Base-by-base conservation (phyloP, 352 stramenopile species). In the Pythium monospermum region DNA sequence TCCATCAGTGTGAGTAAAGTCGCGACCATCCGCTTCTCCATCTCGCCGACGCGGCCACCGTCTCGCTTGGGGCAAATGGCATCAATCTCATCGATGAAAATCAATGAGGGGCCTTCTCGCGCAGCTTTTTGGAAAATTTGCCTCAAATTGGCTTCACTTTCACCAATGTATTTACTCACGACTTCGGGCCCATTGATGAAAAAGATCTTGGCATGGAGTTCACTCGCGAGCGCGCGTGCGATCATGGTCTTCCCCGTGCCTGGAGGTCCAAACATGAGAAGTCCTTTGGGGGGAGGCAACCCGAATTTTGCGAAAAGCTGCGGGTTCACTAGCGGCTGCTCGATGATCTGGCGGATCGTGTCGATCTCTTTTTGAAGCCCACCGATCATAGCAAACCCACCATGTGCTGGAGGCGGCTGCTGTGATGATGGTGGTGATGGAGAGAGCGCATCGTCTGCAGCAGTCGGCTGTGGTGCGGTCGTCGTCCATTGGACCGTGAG, bases 181-280 rank as follows among this genome's bases (percentile, higher is more conserved):
- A 98, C 71, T 67, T 98, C 96, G 11, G 95, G 93, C 11, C 95
- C 95, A 58, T 98, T 98, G 68, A 99, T 97, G 21, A 80, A 78
- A 63, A 98, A 98, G 57, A 98, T 96, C 40, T 86, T 84, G 6
- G 92, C 91, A 31, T 85, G 76, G 28, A 96, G 86, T 54, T 99
- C 95, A 2, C 68, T 76, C 6, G 95, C 95, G 36, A 99, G 72
- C 13, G 93, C 84, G 18, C 87, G 71, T 0, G 95, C 95, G 59
- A 99, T 92, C 49, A 98, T 72, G 27, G 95, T 98, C 56, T 99
- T 99, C 38, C 96, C 96, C 23, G 91, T 98, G 28, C 95, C 96
- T 18, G 94, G 93, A 0, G 96, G 94, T 3, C 96, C 96, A 56
- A 97, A 98, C 18, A 99, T 64, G 0, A 99, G 77, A 23, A 99